These are phyloP conservation scores for Lachnellula cervina DNA, from an alignment of 2,329 filamentous ascomycete species.

Conservation along the genomic window DNA sequence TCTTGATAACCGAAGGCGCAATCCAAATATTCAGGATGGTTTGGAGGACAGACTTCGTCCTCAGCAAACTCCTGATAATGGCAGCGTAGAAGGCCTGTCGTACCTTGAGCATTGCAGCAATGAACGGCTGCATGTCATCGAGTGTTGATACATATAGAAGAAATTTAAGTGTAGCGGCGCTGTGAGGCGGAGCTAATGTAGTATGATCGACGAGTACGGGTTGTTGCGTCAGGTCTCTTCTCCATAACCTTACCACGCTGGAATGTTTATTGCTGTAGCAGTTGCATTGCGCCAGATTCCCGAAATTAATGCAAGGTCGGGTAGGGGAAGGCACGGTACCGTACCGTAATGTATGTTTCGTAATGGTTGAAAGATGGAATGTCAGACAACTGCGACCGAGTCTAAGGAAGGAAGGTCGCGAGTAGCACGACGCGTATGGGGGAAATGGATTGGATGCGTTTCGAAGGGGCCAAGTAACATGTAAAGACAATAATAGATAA, in stretches of 20 bases:
- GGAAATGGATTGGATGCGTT: background rate
- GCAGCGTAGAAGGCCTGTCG: slow-evolving; percentile 51
- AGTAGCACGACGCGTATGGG: slow-evolving; percentile 1
- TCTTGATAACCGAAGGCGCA: slow-evolving; percentile 33
- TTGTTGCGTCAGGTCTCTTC: slow-evolving; percentile 6
- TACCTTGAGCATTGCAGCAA: slow-evolving; percentile 53
- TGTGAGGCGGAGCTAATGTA: slow-evolving; percentile 21
- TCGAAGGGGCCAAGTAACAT: slow-evolving; percentile 17
- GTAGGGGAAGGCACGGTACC: background rate
- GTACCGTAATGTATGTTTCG: background rate
- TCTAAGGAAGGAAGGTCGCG: slow-evolving; percentile 12
- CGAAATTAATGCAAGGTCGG: no score
- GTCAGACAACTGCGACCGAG: slow-evolving; percentile 4
- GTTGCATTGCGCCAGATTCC: slow-evolving; percentile 9
- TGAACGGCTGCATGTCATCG: slow-evolving; percentile 42
- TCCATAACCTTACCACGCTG: slow-evolving; percentile 13
- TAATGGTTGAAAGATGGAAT: slow-evolving; percentile 4
- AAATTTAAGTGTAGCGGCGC: slow-evolving; percentile 15
- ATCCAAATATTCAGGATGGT: slow-evolving; percentile 53
- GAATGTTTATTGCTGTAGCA: background rate
- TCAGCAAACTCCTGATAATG: slow-evolving; percentile 51
- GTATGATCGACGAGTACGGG: slow-evolving; percentile 11
- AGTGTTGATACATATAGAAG: slow-evolving; percentile 30
- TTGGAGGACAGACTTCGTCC: slow-evolving; percentile 55
- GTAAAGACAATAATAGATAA: slow-evolving; percentile 10